A percentile compares a stretch with the other conserved stretches of the same genome.
Evolutionary conservation across 2,329 filamentous ascomycete genomes (phyloP).

Genomic region (Mollisiaceae sp.): DNA sequence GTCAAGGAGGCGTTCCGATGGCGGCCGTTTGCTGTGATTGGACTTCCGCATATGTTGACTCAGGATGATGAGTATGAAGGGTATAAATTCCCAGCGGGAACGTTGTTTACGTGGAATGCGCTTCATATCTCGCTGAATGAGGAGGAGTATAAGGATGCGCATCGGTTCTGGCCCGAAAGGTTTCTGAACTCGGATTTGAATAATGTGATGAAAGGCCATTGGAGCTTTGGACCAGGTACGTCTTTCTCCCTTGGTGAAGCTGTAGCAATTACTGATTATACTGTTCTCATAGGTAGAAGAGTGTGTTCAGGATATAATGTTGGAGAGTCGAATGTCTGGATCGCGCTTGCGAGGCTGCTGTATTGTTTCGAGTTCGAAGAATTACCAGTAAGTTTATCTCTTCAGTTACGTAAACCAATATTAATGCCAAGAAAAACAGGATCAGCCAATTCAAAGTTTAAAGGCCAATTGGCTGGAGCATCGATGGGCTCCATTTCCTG

Average conservation of each 20-base stretch:
- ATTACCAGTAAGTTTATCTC: conserved; percentile 11
- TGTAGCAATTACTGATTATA: too few relatives aligned
- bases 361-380: conserved; percentile 25
- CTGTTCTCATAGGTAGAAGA: conserved; percentile 38
- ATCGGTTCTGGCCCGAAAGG: conserved; percentile 52
- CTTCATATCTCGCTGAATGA: conserved; percentile 50
- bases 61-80: conserved; percentile 53
- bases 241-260: too few relatives aligned
- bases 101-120: conserved; percentile 48
- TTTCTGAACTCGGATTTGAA: conserved; percentile 49
- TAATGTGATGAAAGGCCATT: conserved; percentile 41
- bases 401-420: neutral
- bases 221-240: conserved; percentile 43
- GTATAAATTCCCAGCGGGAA: conserved; percentile 51
- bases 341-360: conserved; percentile 32
- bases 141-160: conserved; percentile 52
- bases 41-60: conserved; percentile 46
- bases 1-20: conserved; percentile 54
- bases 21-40: conserved; percentile 48
- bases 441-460: conserved; percentile 12
- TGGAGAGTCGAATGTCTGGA: conserved; percentile 41
- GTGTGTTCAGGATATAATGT: conserved; percentile 45
- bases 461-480: conserved; percentile 31
- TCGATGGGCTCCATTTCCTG: conserved; percentile 23
- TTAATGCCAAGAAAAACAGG: conserved; percentile 10